Evolutionary conservation across 2,329 filamentous ascomycete species (phyloP).

Genomic region (Penicillium sp.): DNA sequence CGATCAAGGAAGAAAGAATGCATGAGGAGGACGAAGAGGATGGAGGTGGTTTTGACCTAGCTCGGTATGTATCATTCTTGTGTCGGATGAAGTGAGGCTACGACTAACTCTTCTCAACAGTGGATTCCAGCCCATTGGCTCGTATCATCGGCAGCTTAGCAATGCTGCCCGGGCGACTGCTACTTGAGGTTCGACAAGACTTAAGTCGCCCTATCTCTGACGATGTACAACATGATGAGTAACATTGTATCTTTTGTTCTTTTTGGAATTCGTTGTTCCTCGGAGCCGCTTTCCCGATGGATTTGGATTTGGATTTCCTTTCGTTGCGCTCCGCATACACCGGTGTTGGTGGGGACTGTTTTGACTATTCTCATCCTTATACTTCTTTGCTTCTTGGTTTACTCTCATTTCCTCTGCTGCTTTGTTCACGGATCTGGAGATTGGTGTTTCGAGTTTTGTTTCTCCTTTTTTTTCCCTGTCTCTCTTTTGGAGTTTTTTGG

Average conservation of each 20-base stretch:
- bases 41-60: constrained; percentile 51
- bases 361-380: neutral
- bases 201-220: constrained; percentile 1
- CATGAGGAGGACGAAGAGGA: constrained; percentile 48
- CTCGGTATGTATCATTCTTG: constrained; percentile 40
- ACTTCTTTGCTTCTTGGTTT: constrained; percentile 11
- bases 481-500: neutral
- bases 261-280: neutral
- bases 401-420: neutral
- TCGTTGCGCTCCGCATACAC: constrained; percentile 23
- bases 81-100: neutral
- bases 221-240: constrained; percentile 24
- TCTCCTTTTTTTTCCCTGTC: neutral
- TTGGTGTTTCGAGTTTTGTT: constrained; percentile 4
- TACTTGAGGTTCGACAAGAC: constrained; percentile 21
- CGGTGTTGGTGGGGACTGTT: constrained; percentile 22
- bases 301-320: constrained; percentile 1
- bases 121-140: constrained; percentile 54
- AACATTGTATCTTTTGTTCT: constrained; percentile 12
- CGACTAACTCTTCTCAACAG: constrained; percentile 31
- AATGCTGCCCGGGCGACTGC: constrained; percentile 44
- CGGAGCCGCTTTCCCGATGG: neutral
- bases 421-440: neutral
- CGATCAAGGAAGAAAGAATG: constrained; percentile 23
- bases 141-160: constrained; percentile 49